Conservation (phyloP, 768 basidiomycete genomes). For the Roridomyces roridus region DNA sequence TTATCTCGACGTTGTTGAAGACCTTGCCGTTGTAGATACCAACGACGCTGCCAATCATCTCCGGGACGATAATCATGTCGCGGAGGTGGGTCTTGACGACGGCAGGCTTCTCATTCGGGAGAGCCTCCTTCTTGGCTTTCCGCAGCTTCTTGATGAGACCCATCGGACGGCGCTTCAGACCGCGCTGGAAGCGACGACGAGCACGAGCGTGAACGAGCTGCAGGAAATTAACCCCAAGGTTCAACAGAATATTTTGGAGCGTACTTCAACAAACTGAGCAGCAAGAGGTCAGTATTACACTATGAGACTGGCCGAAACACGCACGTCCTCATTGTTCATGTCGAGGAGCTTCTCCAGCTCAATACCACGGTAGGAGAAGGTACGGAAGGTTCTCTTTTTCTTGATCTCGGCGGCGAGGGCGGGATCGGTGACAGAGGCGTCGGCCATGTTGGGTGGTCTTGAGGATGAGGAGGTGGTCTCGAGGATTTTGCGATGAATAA, state of each 20-base stretch:
- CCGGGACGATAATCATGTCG: slow-evolving; percentile 99
- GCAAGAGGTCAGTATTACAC: background rate
- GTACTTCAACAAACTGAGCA: slow-evolving; percentile 78
- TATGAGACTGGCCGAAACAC: slow-evolving; percentile 35
- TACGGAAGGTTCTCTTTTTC: slow-evolving; percentile 98
- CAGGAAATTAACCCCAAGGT: background rate
- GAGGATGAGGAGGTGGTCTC: slow-evolving; percentile 47
- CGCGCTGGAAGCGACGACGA: slow-evolving; percentile 97
- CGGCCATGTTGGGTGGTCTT: slow-evolving; percentile 53
- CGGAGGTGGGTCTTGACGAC: slow-evolving; percentile 99
- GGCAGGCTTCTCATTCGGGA: slow-evolving; percentile 97
- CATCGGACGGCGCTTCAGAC: slow-evolving; percentile 98
- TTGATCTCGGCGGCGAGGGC: slow-evolving; percentile 94
- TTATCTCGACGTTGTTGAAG: slow-evolving; percentile 98
- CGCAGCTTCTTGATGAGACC: slow-evolving; percentile 99
- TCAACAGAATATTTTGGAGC: slow-evolving; percentile 27
- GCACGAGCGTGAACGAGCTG: slow-evolving; percentile 99
- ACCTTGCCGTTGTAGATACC: slow-evolving; percentile 99
- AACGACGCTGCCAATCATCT: slow-evolving; percentile 99
- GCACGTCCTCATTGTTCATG: slow-evolving; percentile 92
- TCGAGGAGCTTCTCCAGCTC: slow-evolving; percentile 99
- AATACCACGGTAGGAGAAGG: slow-evolving; percentile 97
- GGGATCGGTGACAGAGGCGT: slow-evolving; percentile 87
- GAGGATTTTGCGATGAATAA: background rate
- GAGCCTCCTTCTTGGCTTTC: slow-evolving; percentile 99